Base-by-base conservation (phyloP, 2,329 filamentous ascomycete species). In the Ascochyta pisi region DNA sequence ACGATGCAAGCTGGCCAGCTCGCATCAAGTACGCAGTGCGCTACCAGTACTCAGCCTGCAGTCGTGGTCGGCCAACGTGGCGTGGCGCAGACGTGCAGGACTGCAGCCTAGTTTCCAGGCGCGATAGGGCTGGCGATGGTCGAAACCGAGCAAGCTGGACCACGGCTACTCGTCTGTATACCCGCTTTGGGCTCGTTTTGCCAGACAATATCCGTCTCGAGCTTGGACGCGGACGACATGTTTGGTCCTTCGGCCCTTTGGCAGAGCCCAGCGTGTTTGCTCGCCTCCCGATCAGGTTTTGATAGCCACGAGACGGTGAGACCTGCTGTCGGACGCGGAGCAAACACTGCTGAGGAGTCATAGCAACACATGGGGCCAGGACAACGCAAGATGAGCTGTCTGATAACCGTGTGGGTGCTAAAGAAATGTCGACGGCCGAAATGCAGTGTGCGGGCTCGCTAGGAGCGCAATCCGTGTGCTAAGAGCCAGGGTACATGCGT, bases 351-450 rank as follows among this genome's bases (percentile, higher is more conserved):
- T 54, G 65, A 66, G 62, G 66, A 69, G 66, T 66, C 67, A 69
- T 65, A 67, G 66, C 53, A 65, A 62, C 48, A 64, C 58, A 61
- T 56, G 56, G 60, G 61, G 62, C 56, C 59, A 56, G 63, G 60
- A 60, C 67, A 58, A 70, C 69, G 73, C 71, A 74, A 63, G 71
- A 61, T 74, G 73, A 73, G 73, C 70, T 75, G 73, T 71, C 71
- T 65, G 66, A 70, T 70, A 65, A 57, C 55, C 47, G 58, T 62
- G 66, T 67, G 66, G 66, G 57, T 59, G 57, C 59, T 57, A 52
- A 46, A 51, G 58, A 54, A 59, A 67, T 64, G 65, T 69, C 57
- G 57, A 63, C 53, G 53, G 56, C 50, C 48, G 50, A 66, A 64
- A 58, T 63, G 60, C 64, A 61, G 57, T 73, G 67, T 71, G 69